These are phyloP conservation scores for Cryphonectria radicalis DNA, from an alignment of 2,329 filamentous ascomycete genomes.

Conservation along the genomic window DNA sequence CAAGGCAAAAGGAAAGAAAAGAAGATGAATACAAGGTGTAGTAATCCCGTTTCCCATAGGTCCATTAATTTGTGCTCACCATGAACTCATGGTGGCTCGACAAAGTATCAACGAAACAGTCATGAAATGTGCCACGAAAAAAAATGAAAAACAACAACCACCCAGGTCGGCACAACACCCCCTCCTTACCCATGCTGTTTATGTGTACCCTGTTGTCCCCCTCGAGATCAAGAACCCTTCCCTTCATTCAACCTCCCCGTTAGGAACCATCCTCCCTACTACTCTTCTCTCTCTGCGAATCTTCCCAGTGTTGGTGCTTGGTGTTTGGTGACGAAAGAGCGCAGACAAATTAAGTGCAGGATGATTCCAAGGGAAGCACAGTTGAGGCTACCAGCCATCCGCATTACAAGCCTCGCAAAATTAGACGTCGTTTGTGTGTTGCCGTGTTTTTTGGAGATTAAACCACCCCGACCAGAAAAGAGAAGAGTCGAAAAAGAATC, in stretches of 20 bases:
- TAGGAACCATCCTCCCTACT: neutral
- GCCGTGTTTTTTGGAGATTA: neutral
- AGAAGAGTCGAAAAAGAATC: neutral
- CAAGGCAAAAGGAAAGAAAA: neutral
- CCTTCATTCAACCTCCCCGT: neutral
- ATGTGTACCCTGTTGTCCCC: neutral
- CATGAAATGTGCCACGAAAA: conserved; percentile 10
- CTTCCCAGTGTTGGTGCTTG: neutral
- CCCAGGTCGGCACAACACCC: neutral
- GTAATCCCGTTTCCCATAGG: neutral
- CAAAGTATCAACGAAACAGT: conserved; percentile 11
- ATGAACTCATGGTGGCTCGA: neutral
- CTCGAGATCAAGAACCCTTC: neutral
- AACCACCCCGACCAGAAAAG: neutral
- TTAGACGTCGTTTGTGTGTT: conserved; percentile 1
- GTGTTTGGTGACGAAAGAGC: neutral
- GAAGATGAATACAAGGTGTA: neutral
- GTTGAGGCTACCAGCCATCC: conserved; percentile 12
- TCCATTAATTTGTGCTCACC: neutral
- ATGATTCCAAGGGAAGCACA: conserved; percentile 4
- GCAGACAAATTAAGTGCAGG: conserved; percentile 13
- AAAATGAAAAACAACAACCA: neutral
- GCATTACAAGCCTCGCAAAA: conserved; percentile 19
- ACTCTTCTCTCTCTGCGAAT: neutral
- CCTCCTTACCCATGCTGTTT: neutral